These are phyloP conservation scores for Artemisia annua DNA, from an alignment of 129 eudicot genomes.

Conservation along the genomic window DNA sequence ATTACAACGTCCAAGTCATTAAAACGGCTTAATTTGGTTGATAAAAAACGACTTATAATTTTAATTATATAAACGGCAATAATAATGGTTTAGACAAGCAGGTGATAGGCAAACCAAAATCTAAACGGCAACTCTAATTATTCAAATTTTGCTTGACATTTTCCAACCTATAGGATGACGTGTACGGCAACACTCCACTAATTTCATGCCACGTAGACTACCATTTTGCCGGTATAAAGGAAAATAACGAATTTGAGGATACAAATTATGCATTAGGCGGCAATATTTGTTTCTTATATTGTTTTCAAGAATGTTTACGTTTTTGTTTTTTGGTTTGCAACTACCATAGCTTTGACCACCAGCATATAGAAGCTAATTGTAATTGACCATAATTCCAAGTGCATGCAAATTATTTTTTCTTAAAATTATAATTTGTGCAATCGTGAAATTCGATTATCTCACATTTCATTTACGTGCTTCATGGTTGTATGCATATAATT, in stretches of 20 bases:
- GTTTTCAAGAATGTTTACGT: conserved; percentile 29
- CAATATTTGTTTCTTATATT: conserved; percentile 29
- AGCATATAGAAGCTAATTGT: neutral
- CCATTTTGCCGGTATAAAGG: neutral
- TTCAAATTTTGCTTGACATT: neutral
- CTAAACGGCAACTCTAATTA: conserved; percentile 27
- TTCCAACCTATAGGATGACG: conserved; percentile 20
- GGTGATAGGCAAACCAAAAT: conserved; percentile 40
- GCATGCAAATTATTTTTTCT: neutral
- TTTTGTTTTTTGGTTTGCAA: neutral
- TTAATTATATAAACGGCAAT: too few species aligned
- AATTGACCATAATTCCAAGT: neutral
- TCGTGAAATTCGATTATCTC: too few species aligned
- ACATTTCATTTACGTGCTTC: too few species aligned
- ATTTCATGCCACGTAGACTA: conserved; percentile 10
- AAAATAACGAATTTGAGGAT: conserved; percentile 11
- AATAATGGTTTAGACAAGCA: conserved; percentile 11
- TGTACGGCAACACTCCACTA: conserved; percentile 22
- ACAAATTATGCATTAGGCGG: conserved; percentile 20
- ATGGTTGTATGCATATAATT: too few species aligned
- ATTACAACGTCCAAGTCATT: neutral
- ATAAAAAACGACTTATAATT: too few species aligned
- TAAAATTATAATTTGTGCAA: neutral
- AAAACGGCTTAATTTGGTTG: too few species aligned
- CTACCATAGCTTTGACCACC: neutral